These are phyloP conservation scores for Nothopassalora personata DNA, from an alignment of 2,329 filamentous ascomycete species.

Conservation along the genomic window DNA sequence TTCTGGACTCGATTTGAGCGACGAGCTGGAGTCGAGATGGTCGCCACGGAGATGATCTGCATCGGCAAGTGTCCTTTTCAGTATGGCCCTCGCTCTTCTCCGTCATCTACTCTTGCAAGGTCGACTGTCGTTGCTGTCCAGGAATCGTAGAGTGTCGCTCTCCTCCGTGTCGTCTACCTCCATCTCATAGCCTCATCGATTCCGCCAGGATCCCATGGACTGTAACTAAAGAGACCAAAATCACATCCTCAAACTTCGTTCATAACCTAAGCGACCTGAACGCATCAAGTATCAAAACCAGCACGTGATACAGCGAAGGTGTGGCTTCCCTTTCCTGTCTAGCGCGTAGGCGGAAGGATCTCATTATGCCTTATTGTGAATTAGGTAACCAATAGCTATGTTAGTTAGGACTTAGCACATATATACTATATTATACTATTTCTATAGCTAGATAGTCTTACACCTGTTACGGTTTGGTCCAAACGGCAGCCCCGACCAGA, in stretches of 20 bases:
- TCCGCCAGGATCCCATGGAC: background rate
- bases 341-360: background rate
- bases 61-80: background rate
- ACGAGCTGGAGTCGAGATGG: background rate
- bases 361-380: background rate
- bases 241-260: background rate
- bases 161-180: background rate
- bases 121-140: background rate
- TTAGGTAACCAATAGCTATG: too few species aligned
- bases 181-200: background rate
- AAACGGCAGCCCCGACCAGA: too few species aligned
- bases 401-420: too few species aligned
- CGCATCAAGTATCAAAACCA: background rate
- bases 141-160: background rate
- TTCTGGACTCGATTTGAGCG: background rate
- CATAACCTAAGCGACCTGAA: background rate
- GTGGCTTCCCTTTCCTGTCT: background rate
- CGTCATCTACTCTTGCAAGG: background rate
- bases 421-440: too few species aligned
- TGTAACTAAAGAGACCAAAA: background rate
- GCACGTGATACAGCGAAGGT: background rate
- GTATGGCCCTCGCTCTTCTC: background rate
- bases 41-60: background rate
- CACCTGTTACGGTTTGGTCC: too few species aligned
- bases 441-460: too few species aligned